Base-by-base conservation (phyloP, 2,329 filamentous ascomycete genomes). In the Bipolaris sorokiniana region DNA sequence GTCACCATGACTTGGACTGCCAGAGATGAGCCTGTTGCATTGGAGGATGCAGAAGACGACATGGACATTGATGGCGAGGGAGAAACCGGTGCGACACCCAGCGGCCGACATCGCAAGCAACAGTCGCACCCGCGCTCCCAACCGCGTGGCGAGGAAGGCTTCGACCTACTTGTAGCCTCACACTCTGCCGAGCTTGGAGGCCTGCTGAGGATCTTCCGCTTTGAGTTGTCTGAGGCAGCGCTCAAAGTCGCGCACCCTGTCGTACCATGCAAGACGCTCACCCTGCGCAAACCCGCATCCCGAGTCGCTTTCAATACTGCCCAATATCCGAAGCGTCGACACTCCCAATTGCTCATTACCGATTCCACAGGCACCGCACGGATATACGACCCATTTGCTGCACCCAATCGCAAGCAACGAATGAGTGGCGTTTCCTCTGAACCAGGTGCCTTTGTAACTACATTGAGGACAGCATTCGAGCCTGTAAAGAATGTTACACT, bases 341-440 rank as follows among this genome's bases (percentile, higher is more conserved):
- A 86, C 68, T 80, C 82, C 0, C 81, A 82, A 42, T 70, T 88
- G 10, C 77, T 88, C 7, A 75, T 88, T 6, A 78, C 81, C 1
- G 84, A 87, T 54, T 70, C 78, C 1, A 79, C 77, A n/a, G 85
- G 86, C 5, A 79, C 77, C 40, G 82, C 85, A 26, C 84, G 85
- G 51, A 77, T 88, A 13, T 86, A 85, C 65, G 83, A 86, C 51
- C 82, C 82, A 23, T 80, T 85, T 31, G 76, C 81, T 15, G 68
- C 65, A 15, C 51, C 64, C 1, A 61, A 46, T 31, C 66, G 59
- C 44, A 72, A 66, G 40, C 69, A 66, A 34, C 65, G 57, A 26
- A 36, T 60, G 50, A 62, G 55, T 34, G 58, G 62, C 15, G 36
- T 46, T 33, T 58, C 58, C 6, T 45, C 54, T 6, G 67, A 75